Evolutionary conservation across 2,329 filamentous ascomycete species (phyloP).

Genomic region (Fusarium succisae): DNA sequence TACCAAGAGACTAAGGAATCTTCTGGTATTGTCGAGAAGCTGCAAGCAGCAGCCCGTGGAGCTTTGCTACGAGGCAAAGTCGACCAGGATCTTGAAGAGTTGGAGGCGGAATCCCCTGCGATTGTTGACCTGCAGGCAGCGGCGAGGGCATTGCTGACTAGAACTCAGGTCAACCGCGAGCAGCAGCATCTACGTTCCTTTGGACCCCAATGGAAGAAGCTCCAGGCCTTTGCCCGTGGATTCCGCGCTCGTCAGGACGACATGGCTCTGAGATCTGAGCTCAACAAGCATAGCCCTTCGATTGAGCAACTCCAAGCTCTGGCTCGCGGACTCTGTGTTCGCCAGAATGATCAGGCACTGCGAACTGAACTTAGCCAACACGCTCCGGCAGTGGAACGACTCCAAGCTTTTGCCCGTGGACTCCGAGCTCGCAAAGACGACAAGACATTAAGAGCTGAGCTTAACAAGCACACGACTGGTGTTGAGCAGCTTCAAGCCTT

Average conservation of each 20-base stretch:
- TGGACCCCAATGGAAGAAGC: conserved; percentile 58
- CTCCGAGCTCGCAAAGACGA: conserved; percentile 20
- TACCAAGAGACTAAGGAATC: conserved; percentile 63
- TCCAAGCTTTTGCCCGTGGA: conserved; percentile 64
- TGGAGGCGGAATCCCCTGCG: conserved; percentile 60
- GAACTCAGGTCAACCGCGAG: conserved; percentile 62
- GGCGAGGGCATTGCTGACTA: conserved; percentile 69
- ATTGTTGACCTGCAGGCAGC: conserved; percentile 71
- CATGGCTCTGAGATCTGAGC: conserved; percentile 57
- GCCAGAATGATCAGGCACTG: conserved; percentile 44
- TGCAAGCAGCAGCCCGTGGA: conserved; percentile 76
- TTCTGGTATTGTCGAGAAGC: conserved; percentile 61
- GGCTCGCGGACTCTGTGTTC: conserved; percentile 53
- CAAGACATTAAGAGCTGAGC: conserved; percentile 57
- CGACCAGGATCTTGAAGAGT: conserved; percentile 60
- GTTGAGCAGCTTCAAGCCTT: conserved; percentile 61
- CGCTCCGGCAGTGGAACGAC: conserved; percentile 50
- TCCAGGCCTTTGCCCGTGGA: conserved; percentile 57
- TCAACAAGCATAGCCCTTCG: conserved; percentile 54
- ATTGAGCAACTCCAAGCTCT: conserved; percentile 60
- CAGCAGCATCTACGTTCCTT: conserved; percentile 61
- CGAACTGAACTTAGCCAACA: conserved; percentile 60
- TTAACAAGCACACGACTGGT: conserved; percentile 55
- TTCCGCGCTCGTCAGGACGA: conserved; percentile 56
- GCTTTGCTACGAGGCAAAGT: conserved; percentile 69